Base-by-base conservation (phyloP, 805 yeast genomes). In the Wickerhamiella domercqiae region DNA sequence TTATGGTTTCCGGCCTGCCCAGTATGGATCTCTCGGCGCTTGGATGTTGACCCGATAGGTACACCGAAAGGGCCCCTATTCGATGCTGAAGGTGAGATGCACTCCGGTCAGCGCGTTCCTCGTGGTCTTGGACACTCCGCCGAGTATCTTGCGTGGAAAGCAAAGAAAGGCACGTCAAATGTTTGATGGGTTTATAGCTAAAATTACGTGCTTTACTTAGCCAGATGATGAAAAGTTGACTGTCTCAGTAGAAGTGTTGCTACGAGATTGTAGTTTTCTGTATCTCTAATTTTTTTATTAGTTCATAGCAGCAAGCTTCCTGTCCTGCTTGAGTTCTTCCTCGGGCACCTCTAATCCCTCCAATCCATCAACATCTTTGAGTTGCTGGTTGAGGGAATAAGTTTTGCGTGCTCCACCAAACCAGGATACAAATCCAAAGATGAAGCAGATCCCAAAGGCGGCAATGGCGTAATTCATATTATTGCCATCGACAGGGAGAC, bases 71-170 rank as follows among this genome's bases (percentile, higher is more conserved):
- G 35, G 11, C 38, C 41, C 29, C 32, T 41, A 24, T 49, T 49
- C 39, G 48, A 40, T 17, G 28, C 40, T 22, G 49, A 48, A 16
- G 49, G 51, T 17, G 55, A 48, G 35, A 40, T 54, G 7, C 55
- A 50, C 28, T 43, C 47, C n/a, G 50, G 49, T n/a, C 47, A 45
- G 3, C 50, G 51, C 3, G 45, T 39, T 3, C 42, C 52, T 7
- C 41, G 39, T 26, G 67, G 68, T 26, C 52, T 75, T 26, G 83
- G 93, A 4, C 93, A 82, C 50, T 70, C 79, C 36, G 81, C 83
- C 2, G 65, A 67, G 49, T 84, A 79, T 51, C 55, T 83, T 52
- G 80, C 82, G 1, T 74, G 68, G 68, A 71, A 68, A 24, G 26
- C 26, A 9, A 13, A 9, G 13, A 24, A 24, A 13, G 13, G 13